A percentile compares a stretch with the other conserved stretches of the same genome.
Evolutionary conservation across 2,329 filamentous ascomycete genomes (phyloP).

Genomic region (Esteya vermicola): DNA sequence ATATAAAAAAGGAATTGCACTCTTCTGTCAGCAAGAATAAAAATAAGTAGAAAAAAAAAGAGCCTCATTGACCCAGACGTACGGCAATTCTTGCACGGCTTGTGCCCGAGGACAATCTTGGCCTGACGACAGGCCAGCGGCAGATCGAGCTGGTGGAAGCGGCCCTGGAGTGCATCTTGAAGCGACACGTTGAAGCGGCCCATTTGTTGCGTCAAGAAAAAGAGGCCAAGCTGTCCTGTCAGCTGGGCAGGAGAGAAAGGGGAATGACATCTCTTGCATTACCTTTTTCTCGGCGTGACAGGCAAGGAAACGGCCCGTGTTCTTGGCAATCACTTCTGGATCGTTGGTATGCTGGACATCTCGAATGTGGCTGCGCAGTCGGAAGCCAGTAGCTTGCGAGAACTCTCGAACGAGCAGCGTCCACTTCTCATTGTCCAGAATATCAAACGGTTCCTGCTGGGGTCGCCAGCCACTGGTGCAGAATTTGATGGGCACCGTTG

Average conservation of each 20-base stretch:
- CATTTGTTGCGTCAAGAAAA: slow-evolving; percentile 5
- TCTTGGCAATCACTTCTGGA: background rate
- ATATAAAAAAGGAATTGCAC: slow-evolving; percentile 4
- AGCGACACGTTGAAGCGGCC: background rate
- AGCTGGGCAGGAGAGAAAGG: background rate
- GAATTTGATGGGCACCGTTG: background rate
- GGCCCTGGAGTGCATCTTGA: slow-evolving; percentile 2
- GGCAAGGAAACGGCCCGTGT: slow-evolving; percentile 5
- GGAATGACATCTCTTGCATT: background rate
- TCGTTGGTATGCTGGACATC: slow-evolving; percentile 5
- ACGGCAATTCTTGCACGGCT: slow-evolving; percentile 9
- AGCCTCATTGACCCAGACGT: background rate
- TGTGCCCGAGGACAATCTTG: slow-evolving; percentile 7
- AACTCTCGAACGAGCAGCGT: slow-evolving; percentile 5
- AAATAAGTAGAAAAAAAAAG: background rate
- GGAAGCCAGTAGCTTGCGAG: background rate
- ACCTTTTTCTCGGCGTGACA: slow-evolving; percentile 11
- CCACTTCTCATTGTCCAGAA: slow-evolving; percentile 3
- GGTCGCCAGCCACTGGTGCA: slow-evolving; percentile 7
- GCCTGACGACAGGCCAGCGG: slow-evolving; percentile 1
- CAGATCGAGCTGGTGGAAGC: background rate
- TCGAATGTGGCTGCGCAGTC: background rate
- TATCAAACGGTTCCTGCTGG: background rate
- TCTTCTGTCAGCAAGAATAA: background rate
- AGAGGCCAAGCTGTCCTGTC: slow-evolving; percentile 5